Conservation (phyloP, 257 asterid species). For the Voacanga thouarsii region DNA sequence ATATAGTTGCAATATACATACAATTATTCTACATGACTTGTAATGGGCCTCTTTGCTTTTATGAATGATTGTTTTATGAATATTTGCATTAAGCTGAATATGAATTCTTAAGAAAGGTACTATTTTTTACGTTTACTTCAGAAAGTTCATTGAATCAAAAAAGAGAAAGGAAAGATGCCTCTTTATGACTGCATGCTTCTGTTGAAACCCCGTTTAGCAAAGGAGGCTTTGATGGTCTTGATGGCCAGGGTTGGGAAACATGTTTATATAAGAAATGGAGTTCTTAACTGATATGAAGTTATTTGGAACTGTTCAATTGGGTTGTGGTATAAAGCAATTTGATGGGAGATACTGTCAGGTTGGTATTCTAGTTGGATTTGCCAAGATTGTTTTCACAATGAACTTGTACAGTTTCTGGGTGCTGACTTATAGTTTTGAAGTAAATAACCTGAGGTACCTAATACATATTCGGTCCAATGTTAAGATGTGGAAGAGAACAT, state of each 20-base stretch:
- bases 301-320: constrained; percentile 61
- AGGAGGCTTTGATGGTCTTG: constrained; percentile 47
- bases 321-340: constrained; percentile 81
- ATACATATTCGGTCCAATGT: no score
- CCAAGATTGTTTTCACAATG: background rate
- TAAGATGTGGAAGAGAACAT: no score
- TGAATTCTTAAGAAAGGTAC: background rate
- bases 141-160: constrained; percentile 12
- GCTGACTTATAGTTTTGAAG: no score
- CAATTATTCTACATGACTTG: no score
- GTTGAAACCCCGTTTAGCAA: constrained; percentile 53
- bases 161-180: constrained; percentile 52
- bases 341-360: constrained; percentile 89
- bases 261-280: constrained; percentile 68
- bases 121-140: background rate
- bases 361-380: background rate
- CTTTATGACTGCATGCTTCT: constrained; percentile 89
- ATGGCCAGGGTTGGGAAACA: constrained; percentile 60
- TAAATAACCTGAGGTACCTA: no score
- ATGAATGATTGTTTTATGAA: background rate
- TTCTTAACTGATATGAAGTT: constrained; percentile 53
- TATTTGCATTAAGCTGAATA: background rate
- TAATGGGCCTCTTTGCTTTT: no score
- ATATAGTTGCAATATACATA: background rate
- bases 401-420: background rate